Evolutionary conservation across 2,329 filamentous ascomycete species (phyloP).

Genomic region (Aspergillus candidus): DNA sequence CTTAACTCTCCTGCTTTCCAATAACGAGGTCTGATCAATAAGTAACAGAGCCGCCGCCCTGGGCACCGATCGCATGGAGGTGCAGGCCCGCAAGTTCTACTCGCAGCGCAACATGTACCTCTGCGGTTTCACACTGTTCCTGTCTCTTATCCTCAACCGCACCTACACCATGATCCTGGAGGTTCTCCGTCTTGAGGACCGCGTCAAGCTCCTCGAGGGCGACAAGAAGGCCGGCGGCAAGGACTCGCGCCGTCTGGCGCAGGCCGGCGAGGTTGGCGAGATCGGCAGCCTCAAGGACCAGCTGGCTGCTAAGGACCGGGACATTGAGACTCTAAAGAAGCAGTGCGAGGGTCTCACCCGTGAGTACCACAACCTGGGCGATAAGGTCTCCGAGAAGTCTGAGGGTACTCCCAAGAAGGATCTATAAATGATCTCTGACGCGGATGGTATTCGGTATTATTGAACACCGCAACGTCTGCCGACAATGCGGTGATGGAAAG

Average conservation of each 20-base stretch:
- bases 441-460: neutral
- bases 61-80: slow-evolving; percentile 92
- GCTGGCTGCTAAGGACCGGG: slow-evolving; percentile 67
- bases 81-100: slow-evolving; percentile 99
- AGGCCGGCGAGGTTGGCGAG: slow-evolving; percentile 66
- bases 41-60: slow-evolving; percentile 60
- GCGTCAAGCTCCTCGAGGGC: slow-evolving; percentile 76
- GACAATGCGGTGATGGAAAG: neutral
- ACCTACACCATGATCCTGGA: slow-evolving; percentile 98
- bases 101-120: slow-evolving; percentile 99
- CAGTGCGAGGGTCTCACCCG: slow-evolving; percentile 75
- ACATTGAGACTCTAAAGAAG: slow-evolving; percentile 86
- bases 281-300: slow-evolving; percentile 69
- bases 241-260: slow-evolving; percentile 64
- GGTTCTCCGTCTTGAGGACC: slow-evolving; percentile 84
- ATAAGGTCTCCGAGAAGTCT: slow-evolving; percentile 61
- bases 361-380: slow-evolving; percentile 80
- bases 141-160: slow-evolving; percentile 94
- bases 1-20: neutral
- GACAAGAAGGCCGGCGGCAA: slow-evolving; percentile 55
- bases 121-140: slow-evolving; percentile 97
- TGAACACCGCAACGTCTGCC: neutral
- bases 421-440: slow-evolving; percentile 33
- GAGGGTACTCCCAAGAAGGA: slow-evolving; percentile 51
- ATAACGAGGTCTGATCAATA: slow-evolving; percentile 7